Evolutionary conservation across 2,329 filamentous ascomycete species (phyloP).

Genomic region (Exserohilum turcica): DNA sequence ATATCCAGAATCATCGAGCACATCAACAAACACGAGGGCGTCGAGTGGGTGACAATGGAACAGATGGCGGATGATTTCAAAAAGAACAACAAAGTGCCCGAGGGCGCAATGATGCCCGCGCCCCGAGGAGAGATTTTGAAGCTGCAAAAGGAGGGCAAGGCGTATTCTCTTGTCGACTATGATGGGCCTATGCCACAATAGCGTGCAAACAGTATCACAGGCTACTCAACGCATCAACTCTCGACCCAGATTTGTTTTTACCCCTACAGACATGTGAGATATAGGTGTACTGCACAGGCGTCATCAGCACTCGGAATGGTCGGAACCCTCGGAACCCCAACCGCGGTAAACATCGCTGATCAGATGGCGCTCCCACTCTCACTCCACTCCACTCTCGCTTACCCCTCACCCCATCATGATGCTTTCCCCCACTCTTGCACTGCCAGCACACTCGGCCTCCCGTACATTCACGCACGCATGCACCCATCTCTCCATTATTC

Average conservation of each 20-base stretch:
- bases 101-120: constrained; percentile 66
- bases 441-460: constrained; percentile 7
- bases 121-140: constrained; percentile 59
- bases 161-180: constrained; percentile 31
- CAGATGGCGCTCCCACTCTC: background rate
- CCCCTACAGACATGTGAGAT: no score
- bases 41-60: constrained; percentile 72
- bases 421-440: constrained; percentile 32
- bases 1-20: constrained; percentile 65
- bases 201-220: background rate
- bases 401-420: background rate
- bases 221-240: no score
- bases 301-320: constrained; percentile 7
- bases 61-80: constrained; percentile 77
- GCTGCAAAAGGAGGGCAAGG: constrained; percentile 44
- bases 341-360: background rate
- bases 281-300: no score
- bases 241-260: no score
- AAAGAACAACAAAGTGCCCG: constrained; percentile 62
- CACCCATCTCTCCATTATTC: background rate
- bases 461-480: background rate
- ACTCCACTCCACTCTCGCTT: background rate
- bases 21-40: constrained; percentile 67
- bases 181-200: constrained; percentile 20
- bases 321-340: constrained; percentile 1